Conservation (phyloP, 148 eudicot genomes). For the Amaranthus cruentus region DNA sequence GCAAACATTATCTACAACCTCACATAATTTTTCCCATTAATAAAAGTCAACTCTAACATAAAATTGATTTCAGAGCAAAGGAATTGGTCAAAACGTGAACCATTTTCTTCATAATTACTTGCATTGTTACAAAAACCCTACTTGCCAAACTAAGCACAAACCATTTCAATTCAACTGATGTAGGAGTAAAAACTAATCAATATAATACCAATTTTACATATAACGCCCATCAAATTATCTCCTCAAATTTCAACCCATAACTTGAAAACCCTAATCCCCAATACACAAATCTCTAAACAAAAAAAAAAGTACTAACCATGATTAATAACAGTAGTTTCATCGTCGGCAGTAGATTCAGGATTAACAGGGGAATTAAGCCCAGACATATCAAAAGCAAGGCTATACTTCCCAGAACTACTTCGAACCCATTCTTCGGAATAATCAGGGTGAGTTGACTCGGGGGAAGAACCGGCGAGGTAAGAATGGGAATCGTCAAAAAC, state of each 20-base stretch:
- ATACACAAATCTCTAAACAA: background rate
- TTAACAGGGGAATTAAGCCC: conserved; percentile 28
- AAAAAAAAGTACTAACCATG: conserved; percentile 8
- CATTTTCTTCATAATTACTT: no score
- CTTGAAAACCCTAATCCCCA: no score
- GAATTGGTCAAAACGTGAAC: no score
- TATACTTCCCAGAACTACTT: conserved; percentile 39
- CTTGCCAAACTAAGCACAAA: no score
- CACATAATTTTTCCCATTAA: no score
- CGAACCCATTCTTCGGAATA: conserved; percentile 33
- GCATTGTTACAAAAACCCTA: no score
- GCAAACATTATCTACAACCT: no score
- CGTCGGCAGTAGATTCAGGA: background rate
- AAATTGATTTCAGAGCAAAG: no score
- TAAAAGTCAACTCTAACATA: no score
- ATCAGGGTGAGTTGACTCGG: conserved; percentile 17
- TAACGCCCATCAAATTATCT: no score
- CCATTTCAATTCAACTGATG: background rate
- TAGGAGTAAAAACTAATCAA: background rate
- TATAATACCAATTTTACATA: background rate
- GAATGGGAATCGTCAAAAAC: conserved; percentile 16
- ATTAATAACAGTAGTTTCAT: background rate
- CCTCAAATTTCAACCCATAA: no score
- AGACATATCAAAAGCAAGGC: conserved; percentile 32
- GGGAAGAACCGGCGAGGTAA: conserved; percentile 25